phyloP scores from a whole-genome alignment of 2,329 filamentous ascomycete genomes.

The Pleomassaria siparia region DNA sequence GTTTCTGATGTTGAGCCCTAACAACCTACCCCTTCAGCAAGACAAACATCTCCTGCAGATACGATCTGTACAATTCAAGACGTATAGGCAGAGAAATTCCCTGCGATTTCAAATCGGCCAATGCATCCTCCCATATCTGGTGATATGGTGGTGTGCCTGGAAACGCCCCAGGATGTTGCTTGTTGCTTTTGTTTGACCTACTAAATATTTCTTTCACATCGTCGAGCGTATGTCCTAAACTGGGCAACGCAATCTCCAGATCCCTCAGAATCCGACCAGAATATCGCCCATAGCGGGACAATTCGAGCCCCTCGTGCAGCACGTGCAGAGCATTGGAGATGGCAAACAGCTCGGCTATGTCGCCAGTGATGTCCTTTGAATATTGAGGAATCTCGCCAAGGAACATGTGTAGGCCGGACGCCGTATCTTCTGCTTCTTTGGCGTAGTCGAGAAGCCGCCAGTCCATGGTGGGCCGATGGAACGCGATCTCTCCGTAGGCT shows the following conservation, averaged over 20 bases:
- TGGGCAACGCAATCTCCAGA: slow-evolving; percentile 51
- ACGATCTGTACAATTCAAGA: slow-evolving; percentile 53
- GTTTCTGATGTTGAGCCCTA: not conserved
- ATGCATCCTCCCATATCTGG: slow-evolving; percentile 55
- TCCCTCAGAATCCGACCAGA: slow-evolving; percentile 48
- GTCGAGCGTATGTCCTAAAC: slow-evolving; percentile 54
- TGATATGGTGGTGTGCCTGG: slow-evolving; percentile 47
- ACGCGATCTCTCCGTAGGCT: slow-evolving; percentile 17
- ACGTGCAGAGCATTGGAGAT: slow-evolving; percentile 55
- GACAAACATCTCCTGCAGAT: slow-evolving; percentile 49
- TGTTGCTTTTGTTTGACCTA: slow-evolving; percentile 33
- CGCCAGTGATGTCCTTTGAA: slow-evolving; percentile 54
- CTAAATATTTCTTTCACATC: slow-evolving; percentile 49
- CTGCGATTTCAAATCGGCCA: slow-evolving; percentile 49
- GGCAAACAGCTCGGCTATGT: slow-evolving; percentile 57
- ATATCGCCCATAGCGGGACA: slow-evolving; percentile 41
- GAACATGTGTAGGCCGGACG: slow-evolving; percentile 53
- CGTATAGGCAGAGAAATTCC: slow-evolving; percentile 50
- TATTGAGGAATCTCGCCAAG: slow-evolving; percentile 53
- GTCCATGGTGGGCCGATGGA: slow-evolving; percentile 34
- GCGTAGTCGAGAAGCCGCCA: slow-evolving; percentile 44
- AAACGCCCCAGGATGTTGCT: slow-evolving; percentile 36
- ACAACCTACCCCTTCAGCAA: slow-evolving; percentile 49
- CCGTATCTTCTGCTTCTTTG: slow-evolving; percentile 55
- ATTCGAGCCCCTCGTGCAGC: slow-evolving; percentile 49